Base-by-base conservation (phyloP, 371 early-diverging fungal species). In the Gilbertella persicaria region DNA sequence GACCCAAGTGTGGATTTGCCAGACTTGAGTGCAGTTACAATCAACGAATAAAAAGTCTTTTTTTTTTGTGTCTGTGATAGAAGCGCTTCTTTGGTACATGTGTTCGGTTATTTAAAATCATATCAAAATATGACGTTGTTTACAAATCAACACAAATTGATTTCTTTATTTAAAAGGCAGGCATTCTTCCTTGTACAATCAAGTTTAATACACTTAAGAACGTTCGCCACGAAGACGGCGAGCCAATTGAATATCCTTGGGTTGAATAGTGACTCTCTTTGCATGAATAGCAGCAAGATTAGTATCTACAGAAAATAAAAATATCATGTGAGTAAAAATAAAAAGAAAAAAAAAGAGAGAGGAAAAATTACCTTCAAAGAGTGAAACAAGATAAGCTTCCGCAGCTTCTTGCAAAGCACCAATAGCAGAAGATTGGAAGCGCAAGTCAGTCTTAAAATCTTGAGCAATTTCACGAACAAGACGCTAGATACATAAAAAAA, bases 181-280 rank as follows among this genome's bases (percentile, higher is more conserved):
- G n/a, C n/a, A n/a, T n/a, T n/a, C n/a, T n/a, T n/a, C n/a, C n/a
- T n/a, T n/a, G n/a, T n/a, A n/a, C n/a, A n/a, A n/a, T n/a, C n/a
- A n/a, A n/a, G n/a, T n/a, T n/a, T n/a, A n/a, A n/a, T n/a, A n/a
- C n/a, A n/a, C n/a, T 84, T 87, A 89, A 58, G 86, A 74, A 64
- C 92, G 83, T 75, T 93, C 92, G 53, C 93, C 93, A 69, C 93
- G 89, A 64, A 97, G 89, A 74, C 95, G 90, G 53, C 90, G 85
- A 58, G 97, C 98, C 55, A 99, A 82, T 75, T 97, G 94, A 64
- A 99, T 92, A 79, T 99, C 99, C 83, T 95, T 96, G 66, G 95
- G 94, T 84, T 96, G 94, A 79, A 99, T 97, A 70, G 99, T 99
- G 58, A 99, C 99, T 77, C 99, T 88, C 85, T 96, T 96, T 71